Conservation (phyloP, 2,329 filamentous ascomycete species). For the Alternaria consortialis region DNA sequence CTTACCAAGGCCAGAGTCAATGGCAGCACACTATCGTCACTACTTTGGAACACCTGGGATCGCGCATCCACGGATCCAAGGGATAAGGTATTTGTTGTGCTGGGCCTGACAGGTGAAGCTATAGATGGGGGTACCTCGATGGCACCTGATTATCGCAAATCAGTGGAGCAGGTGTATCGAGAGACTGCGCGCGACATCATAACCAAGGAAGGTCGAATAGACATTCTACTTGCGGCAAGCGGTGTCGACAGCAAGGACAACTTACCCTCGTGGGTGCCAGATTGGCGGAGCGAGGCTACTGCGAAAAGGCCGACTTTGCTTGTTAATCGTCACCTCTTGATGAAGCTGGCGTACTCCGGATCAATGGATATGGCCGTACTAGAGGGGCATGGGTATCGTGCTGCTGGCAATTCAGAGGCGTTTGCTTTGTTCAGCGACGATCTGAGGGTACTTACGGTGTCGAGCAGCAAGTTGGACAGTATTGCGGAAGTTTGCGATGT, state of each 20-base stretch:
- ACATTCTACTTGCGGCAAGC: not conserved
- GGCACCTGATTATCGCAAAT: not conserved
- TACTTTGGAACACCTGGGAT: not conserved
- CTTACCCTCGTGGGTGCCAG: not conserved
- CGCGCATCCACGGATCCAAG: not conserved
- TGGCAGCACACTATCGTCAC: not conserved
- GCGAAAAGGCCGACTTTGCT: not conserved
- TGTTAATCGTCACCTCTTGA: not conserved
- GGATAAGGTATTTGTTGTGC: not conserved
- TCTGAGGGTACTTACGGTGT: not conserved
- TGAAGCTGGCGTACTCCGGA: not conserved
- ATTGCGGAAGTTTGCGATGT: not conserved
- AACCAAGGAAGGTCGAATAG: not conserved
- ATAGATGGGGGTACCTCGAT: not conserved
- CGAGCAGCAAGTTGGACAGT: not conserved
- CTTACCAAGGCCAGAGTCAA: not conserved
- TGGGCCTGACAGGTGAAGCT: not conserved
- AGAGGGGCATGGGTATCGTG: not conserved
- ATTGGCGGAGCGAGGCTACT: not conserved
- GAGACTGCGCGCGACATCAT: not conserved
- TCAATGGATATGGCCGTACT: not conserved
- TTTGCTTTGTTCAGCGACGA: not conserved
- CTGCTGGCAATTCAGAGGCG: not conserved
- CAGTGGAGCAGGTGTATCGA: not conserved
- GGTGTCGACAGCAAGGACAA: not conserved